Evolutionary conservation across 225 moss, liverwort and hornwort genomes (phyloP).

Genomic region (Bryoerythrophyllum caledonicum): DNA sequence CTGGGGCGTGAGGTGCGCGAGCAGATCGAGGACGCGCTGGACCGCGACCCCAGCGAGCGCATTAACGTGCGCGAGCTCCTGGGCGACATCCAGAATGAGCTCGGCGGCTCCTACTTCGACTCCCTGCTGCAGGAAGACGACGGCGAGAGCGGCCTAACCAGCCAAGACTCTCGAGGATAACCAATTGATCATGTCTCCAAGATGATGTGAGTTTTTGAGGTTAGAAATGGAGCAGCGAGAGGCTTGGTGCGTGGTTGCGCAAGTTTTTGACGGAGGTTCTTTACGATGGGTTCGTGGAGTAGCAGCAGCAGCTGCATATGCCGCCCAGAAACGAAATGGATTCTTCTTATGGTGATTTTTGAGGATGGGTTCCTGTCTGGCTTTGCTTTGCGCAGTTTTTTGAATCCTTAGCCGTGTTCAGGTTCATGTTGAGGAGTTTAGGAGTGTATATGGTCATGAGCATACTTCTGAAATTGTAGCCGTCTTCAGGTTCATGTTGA

Average conservation of each 20-base stretch:
- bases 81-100: constrained; percentile 56
- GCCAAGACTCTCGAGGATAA: constrained; percentile 47
- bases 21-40: constrained; percentile 47
- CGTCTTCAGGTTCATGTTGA: not conserved
- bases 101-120: constrained; percentile 56
- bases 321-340: constrained; percentile 29
- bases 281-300: not conserved
- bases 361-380: not conserved
- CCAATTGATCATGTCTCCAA: not conserved
- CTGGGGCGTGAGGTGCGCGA: constrained; percentile 47
- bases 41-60: constrained; percentile 47
- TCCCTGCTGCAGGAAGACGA: constrained; percentile 49
- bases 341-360: constrained; percentile 20
- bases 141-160: constrained; percentile 50
- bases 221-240: not conserved
- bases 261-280: not conserved
- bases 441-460: not conserved
- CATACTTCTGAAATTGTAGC: not conserved
- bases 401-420: not conserved
- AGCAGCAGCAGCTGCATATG: constrained; percentile 42
- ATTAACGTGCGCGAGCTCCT: constrained; percentile 58
- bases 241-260: not conserved
- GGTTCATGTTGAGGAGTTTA: not conserved
- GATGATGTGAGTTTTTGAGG: too few relatives aligned
- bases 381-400: not conserved